Evolutionary conservation across 169 alveolate genomes (phyloP), one percentile per base, ranked within the genome.

Genomic region (Plasmodium blacklocki): DNA sequence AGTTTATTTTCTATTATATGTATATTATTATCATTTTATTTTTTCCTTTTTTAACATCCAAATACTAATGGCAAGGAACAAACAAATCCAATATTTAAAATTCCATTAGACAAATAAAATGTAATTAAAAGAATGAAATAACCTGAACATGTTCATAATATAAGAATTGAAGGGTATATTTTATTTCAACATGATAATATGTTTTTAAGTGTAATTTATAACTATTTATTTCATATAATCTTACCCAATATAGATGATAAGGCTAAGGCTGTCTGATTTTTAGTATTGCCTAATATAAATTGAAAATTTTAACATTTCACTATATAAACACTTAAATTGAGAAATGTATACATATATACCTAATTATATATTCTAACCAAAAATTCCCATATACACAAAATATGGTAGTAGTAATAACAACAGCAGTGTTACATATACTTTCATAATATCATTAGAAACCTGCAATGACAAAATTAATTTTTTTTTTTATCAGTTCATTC

Each of bases 381-480:
- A 80, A n/a, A 80, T 71, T 43, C 90, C 90, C 23, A 80, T 54
- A 43, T 67, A 80, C 12, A 80, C 62, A 67, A 80, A 80, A 49
- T 54, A 56, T 12, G 90, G 90, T 39, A 66, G 45, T 60, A 80
- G 63, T 50, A 80, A 18, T 59, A 80, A 71, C 21, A 58, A 15
- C 39, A 80, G 11, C 11, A 80, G 32, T 5, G 90, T 62, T 14
- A 80, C 68, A 56, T 80, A 80, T 15, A 52, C 64, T 52, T 32
- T 80, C 90, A 80, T 80, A 67, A 80, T 80, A 7, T 26, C 72
- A 52, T 47, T 80, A 9, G 90, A 80, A 66, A 80, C 60, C 90
- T 80, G 14, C 15, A 56, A 54, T 26, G 21, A 32, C 45, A 43
- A 2, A 32, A 50, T 50, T 71, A 50, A 49, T 14, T 3, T 56